Base-by-base conservation (phyloP, 176 grass and related monocot species). In the Eleusine coracana region DNA sequence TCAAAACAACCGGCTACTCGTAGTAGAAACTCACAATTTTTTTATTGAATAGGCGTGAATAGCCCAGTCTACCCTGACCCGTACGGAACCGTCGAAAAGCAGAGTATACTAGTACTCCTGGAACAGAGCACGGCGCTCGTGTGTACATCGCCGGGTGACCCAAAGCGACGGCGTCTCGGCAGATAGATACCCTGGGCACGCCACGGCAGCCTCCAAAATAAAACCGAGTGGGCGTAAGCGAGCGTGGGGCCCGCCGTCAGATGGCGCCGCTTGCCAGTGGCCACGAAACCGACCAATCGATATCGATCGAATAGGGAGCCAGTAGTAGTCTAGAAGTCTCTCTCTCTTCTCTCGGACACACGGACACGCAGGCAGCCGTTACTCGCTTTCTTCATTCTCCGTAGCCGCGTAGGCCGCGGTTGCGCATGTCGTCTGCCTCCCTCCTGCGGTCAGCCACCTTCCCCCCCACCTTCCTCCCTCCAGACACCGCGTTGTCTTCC, bases 371-470 rank as follows among this genome's bases (percentile, higher is more conserved):
- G 11, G 34, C 50, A 15, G 10, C 9, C 16, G 11, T 15, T 76
- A 79, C 86, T 88, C 88, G 82, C 80, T 85, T 87, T 85, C 49
- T n/a, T 21, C 86, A 36, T 91, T 97, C 94, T 84, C 83, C 89
- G 16, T 20, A 48, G 78, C 89, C 94, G 91, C 91, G 94, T 93
- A 36, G 39, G 83, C 89, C 89, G 91, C 89, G 91, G 94, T 91
- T 40, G 31, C 67, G 29, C 62, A 20, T 16, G 38, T 55, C 75
- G 14, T 17, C 51, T 54, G 15, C 51, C 14, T 12, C 3, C 16
- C 66, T 11, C 85, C 78, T 37, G 58, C 34, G 64, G 77, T 84
- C 78, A 74, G 23, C 73, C 52, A 41, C 61, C 21, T 59, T 63
- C 75, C 79, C 29, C 11, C 28, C 48, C 15, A 80, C 78, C 78